Evolutionary conservation across 1,284 basidiomycete genomes (phyloP), one percentile per base, ranked within the genome.

Genomic region (Mrakiaceae sp.): DNA sequence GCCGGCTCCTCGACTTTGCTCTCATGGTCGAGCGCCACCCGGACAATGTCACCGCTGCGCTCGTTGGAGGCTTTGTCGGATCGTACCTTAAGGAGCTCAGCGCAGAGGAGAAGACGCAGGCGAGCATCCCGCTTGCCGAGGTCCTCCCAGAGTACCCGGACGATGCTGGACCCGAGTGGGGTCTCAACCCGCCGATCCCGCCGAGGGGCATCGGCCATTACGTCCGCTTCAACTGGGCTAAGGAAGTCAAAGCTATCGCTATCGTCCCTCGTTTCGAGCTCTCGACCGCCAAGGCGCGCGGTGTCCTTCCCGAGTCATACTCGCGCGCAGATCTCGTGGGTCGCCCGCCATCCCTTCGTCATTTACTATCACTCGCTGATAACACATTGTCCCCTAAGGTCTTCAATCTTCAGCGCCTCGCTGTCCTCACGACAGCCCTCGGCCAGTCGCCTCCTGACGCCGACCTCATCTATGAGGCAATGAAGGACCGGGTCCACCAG

Each of bases 1-100:
- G 82, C 60, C 84, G 96, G 43, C 80, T 96, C 70, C 83, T 98
- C 65, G 96, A 99, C 77, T 95, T 92, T 74, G 94, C 96, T 1
- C 82, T 99, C 66, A 98, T 99, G 96, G 94, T 99, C 71, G 96
- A 99, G 77, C 84, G 96, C 9, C 96, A 99, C 76, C 96, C 96
- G 7, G 96, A 99, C 78, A 99, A 99, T 75, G 95, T 99, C 69
- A 96, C 96, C 0, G 96, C 96, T 0, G 95, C 95, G 0, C 83
- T 99, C 48, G 83, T 98, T 46, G 96, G 96, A 51, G 96, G 96
- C 0, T 98, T 99, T 74, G 91, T 98, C n/a, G 96, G 95, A 9
- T 90, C 88, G 5, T 99, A 98, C 79, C 82, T 98, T 64, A 83
- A 87, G 66, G 95, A 98, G 74, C 82, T 98, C 50, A 75, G 73